Evolutionary conservation across 2,329 filamentous ascomycete genomes (phyloP).

Genomic region (Leptographium lundbergii): DNA sequence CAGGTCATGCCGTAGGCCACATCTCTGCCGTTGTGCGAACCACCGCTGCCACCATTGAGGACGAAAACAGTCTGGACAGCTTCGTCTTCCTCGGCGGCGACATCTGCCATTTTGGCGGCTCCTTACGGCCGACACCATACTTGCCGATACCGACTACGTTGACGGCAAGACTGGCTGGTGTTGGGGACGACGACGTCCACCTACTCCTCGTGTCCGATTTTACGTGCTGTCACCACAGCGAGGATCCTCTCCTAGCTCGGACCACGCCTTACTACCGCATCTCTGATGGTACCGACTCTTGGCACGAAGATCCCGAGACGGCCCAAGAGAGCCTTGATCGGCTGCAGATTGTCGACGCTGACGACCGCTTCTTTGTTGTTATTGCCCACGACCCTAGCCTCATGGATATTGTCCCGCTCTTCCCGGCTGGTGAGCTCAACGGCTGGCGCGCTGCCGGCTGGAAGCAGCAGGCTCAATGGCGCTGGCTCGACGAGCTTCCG

Average conservation of each 20-base stretch:
- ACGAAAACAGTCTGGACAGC: slow-evolving; percentile 5
- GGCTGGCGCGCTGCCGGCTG: slow-evolving; percentile 8
- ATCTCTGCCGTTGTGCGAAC: slow-evolving; percentile 28
- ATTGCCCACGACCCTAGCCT: slow-evolving; percentile 11
- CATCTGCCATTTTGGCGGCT: slow-evolving; percentile 20
- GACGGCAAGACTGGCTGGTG: neutral
- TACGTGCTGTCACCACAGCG: too few relatives aligned
- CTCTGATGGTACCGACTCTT: neutral
- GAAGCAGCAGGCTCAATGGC: slow-evolving; percentile 9
- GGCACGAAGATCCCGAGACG: neutral
- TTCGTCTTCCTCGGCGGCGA: slow-evolving; percentile 25
- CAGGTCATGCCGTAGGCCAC: slow-evolving; percentile 19
- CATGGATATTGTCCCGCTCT: slow-evolving; percentile 7
- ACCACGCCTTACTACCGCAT: neutral
- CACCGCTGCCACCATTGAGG: slow-evolving; percentile 14
- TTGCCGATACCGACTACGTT: neutral
- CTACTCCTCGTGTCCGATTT: neutral
- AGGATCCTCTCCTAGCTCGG: neutral
- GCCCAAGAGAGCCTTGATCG: slow-evolving; percentile 8
- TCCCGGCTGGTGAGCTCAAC: slow-evolving; percentile 5
- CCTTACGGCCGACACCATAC: slow-evolving; percentile 14
- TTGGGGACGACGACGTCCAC: neutral
- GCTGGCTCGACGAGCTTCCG: slow-evolving; percentile 8
- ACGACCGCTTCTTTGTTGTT: slow-evolving; percentile 7
- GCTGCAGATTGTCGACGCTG: slow-evolving; percentile 10